These are phyloP conservation scores for Boletus mariae DNA, from an alignment of 1,284 basidiomycete genomes.

Conservation along the genomic window DNA sequence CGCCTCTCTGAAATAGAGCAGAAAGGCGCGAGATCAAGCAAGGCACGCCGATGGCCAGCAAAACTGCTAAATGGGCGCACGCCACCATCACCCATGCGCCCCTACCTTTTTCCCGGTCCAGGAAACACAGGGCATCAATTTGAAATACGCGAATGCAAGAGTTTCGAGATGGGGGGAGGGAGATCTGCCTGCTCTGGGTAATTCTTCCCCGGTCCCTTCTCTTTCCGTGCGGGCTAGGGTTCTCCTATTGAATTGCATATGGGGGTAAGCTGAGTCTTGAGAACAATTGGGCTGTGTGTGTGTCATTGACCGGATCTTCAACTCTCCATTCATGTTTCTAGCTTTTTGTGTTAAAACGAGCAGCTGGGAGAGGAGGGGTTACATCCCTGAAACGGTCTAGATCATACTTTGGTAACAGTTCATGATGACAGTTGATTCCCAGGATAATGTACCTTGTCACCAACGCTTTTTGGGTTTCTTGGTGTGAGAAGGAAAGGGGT, in stretches of 20 bases:
- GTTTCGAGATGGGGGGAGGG: slow-evolving; percentile 2
- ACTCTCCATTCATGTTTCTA: background rate
- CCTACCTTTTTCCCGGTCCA: background rate
- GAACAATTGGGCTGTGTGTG: slow-evolving; percentile 2
- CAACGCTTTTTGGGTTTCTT: slow-evolving; percentile 1
- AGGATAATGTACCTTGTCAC: background rate
- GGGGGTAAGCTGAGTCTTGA: background rate
- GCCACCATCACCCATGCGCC: background rate
- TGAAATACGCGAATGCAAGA: slow-evolving; percentile 25
- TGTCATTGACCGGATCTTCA: slow-evolving; percentile 7
- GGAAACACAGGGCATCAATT: slow-evolving; percentile 8
- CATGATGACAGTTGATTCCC: background rate
- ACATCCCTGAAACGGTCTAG: background rate
- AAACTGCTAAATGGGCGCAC: background rate
- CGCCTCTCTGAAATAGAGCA: background rate
- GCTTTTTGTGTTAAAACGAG: background rate
- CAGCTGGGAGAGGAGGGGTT: background rate
- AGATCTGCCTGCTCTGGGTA: background rate
- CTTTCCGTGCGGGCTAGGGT: background rate
- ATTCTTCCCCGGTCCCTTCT: background rate
- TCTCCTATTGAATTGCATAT: background rate
- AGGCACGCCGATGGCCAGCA: background rate
- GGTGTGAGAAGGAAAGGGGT: background rate
- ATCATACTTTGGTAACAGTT: background rate
- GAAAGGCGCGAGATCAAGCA: background rate